Evolutionary conservation across 805 yeast species (phyloP).

Genomic region (Torulaspora delbrueckii): DNA sequence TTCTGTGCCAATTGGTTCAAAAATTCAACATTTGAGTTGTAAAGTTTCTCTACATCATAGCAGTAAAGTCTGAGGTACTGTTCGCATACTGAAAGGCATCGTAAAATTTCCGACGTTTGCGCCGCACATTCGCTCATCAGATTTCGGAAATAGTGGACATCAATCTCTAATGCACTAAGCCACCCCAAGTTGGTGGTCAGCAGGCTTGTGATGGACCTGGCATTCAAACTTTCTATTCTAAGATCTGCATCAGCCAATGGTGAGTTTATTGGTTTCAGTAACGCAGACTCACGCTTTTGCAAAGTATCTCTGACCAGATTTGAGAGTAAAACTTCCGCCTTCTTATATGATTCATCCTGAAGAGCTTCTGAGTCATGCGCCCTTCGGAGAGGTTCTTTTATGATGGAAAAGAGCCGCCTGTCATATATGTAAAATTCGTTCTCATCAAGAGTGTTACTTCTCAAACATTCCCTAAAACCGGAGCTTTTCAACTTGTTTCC

Average conservation of each 20-base stretch:
- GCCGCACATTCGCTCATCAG: constrained; percentile 26
- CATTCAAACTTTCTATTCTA: constrained; percentile 3
- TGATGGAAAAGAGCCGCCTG: constrained; percentile 48
- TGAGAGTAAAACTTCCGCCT: constrained; percentile 1
- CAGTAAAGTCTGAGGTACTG: constrained; percentile 48
- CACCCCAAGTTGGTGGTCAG: constrained; percentile 49
- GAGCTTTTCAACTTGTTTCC: constrained; percentile 52
- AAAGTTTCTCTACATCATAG: constrained; percentile 45
- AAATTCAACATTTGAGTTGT: constrained; percentile 38
- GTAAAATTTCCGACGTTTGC: constrained; percentile 42
- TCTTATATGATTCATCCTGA: not conserved
- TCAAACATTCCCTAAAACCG: constrained; percentile 35
- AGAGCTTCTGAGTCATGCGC: not conserved
- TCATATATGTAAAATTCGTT: constrained; percentile 60
- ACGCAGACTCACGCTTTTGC: constrained; percentile 5
- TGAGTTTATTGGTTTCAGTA: constrained; percentile 37
- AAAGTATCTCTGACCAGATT: constrained; percentile 3
- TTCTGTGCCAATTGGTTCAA: constrained; percentile 39
- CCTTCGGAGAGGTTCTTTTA: constrained; percentile 18
- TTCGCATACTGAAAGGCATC: constrained; percentile 43
- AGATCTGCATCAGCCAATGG: constrained; percentile 32
- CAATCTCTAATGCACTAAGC: constrained; percentile 45
- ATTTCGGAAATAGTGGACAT: constrained; percentile 36
- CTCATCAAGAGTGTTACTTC: constrained; percentile 32
- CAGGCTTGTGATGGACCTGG: constrained; percentile 31